Evolutionary conservation across 192 early-diverging fungal genomes (phyloP), one percentile per base, ranked within the genome.

Genomic region (Coemansia sp.): DNA sequence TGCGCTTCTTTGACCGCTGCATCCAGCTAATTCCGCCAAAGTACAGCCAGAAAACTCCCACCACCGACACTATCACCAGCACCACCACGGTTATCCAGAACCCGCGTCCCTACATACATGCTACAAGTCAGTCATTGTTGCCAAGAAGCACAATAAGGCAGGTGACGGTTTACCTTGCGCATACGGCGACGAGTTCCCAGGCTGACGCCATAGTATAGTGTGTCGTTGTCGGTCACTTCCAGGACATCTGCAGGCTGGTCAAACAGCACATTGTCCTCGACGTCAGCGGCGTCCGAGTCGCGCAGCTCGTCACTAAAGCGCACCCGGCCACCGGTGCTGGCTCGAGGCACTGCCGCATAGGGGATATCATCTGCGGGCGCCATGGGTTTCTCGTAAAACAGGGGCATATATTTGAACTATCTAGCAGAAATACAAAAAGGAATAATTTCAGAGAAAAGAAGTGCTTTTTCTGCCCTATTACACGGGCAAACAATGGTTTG

Each of bases 1-100:
- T 92, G 54, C 86, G 84, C 54, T 80, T 83, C 59, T 69, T 62
- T 31, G 73, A 76, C 63, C 62, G 55, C 63, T 64, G 66, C 67
- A 68, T 59, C 73, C 73, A 76, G 67, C 44, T 70, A 34, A 76
- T 76, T 8, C 73, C 73, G 39, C 66, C 56, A 40, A 58, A 62
- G 51, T 76, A 76, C 38, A 76, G 57, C 73, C 66, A 70, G 53
- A 69, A 58, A 47, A 70, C 66, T 46, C 73, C 73, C 16, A 69
- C 61, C 2, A 76, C 67, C 39, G 73, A 76, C n/a, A 70, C 62
- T 11, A 64, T 32, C 10, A 76, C 67, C 39, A 76, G 45, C 28
- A 17, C 36, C 6, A 65, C 47, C 17, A 76, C 73, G 9, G 73
- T 76, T 23, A 55, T 54, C 73, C 73, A 76, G 63, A 76, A 76